Percentiles rank a stretch among this genome's conserved stretches.
These are phyloP conservation scores for Coffea canephora DNA, from an alignment of 257 asterid species.

Conservation along the genomic window DNA sequence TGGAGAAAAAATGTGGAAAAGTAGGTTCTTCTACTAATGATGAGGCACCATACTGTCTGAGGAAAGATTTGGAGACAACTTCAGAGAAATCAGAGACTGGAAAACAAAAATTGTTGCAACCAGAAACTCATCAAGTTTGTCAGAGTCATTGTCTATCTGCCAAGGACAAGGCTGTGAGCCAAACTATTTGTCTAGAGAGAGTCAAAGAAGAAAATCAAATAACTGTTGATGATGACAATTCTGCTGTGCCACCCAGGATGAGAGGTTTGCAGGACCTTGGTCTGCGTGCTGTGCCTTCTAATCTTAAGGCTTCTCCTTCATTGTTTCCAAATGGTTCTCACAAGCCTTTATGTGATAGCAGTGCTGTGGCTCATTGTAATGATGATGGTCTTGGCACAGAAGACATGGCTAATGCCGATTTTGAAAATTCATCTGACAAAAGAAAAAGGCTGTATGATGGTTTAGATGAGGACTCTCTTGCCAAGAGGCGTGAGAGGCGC, in stretches of 20 bases:
- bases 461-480: slow-evolving; percentile 31
- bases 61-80: slow-evolving; percentile 27
- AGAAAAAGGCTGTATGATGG: slow-evolving; percentile 28
- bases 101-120: slow-evolving; percentile 33
- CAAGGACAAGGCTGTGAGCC: slow-evolving; percentile 42
- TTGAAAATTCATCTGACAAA: slow-evolving; percentile 23
- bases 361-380: slow-evolving; percentile 17
- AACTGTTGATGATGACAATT: slow-evolving; percentile 61
- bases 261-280: slow-evolving; percentile 91
- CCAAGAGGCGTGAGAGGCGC: slow-evolving; percentile 36
- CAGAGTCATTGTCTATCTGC: slow-evolving; percentile 41
- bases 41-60: slow-evolving; percentile 50
- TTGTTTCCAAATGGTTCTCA: slow-evolving; percentile 29
- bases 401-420: slow-evolving; percentile 18
- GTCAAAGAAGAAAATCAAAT: slow-evolving; percentile 47
- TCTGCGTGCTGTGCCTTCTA: slow-evolving; percentile 54
- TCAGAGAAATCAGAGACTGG: slow-evolving; percentile 45
- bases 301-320: slow-evolving; percentile 38
- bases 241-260: slow-evolving; percentile 58
- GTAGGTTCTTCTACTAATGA: slow-evolving; percentile 47
- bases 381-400: slow-evolving; percentile 27
- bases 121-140: slow-evolving; percentile 34
- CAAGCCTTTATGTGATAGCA: slow-evolving; percentile 18
- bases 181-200: slow-evolving; percentile 27
- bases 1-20: slow-evolving; percentile 70